Conservation (phyloP, 2,329 filamentous ascomycete genomes). For the Mycosphaerelloides madeirae region DNA sequence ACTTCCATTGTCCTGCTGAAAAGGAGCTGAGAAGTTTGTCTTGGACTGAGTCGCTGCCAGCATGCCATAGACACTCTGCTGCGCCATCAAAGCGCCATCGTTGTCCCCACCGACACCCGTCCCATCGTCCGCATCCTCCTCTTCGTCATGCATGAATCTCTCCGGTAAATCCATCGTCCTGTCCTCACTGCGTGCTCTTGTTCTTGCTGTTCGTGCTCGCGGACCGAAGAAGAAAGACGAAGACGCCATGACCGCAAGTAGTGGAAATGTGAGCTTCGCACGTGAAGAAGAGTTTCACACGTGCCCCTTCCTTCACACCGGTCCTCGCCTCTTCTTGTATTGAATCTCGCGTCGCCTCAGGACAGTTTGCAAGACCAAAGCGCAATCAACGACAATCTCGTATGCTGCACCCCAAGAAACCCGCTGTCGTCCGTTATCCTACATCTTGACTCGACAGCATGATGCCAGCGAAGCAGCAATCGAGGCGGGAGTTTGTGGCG, state of each 20-base stretch:
- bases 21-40: constrained; percentile 64
- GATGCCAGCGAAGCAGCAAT: too few species aligned
- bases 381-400: too few species aligned
- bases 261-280: constrained; percentile 1
- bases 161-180: constrained; percentile 18
- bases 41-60: constrained; percentile 82
- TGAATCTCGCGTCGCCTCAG: too few species aligned
- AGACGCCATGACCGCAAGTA: constrained; percentile 3
- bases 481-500: too few species aligned
- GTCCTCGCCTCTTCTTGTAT: neutral
- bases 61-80: constrained; percentile 90
- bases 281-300: constrained; percentile 9
- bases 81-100: constrained; percentile 60
- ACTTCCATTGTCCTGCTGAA: constrained; percentile 72
- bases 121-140: constrained; percentile 19
- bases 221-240: neutral
- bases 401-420: too few species aligned
- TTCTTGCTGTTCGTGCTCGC: neutral
- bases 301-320: neutral
- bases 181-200: constrained; percentile 3
- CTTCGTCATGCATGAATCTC: constrained; percentile 15
- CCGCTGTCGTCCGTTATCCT: too few species aligned
- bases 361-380: too few species aligned
- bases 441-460: too few species aligned
- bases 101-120: constrained; percentile 20